phyloP scores from a whole-genome alignment of 2,329 filamentous ascomycete species.

The Pseudocercospora musae region DNA sequence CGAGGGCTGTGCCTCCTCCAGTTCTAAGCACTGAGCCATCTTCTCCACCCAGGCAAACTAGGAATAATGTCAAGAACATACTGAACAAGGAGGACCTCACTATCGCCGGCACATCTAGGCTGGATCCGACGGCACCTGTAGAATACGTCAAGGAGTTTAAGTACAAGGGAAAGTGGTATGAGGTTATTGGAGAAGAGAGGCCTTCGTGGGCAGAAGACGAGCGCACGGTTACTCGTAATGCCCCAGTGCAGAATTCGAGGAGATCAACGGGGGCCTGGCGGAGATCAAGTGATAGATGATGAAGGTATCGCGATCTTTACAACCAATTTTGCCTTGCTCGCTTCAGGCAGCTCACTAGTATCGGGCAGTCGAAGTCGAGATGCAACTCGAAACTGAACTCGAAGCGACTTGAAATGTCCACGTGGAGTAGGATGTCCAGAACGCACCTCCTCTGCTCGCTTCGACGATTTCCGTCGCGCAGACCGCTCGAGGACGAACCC shows the following conservation, averaged over 20 bases:
- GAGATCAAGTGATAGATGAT: neutral
- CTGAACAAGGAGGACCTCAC: slow-evolving; percentile 10
- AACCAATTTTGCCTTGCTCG: neutral
- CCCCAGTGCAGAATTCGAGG: neutral
- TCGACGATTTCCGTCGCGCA: too few relatives aligned
- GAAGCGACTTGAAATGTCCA: too few relatives aligned
- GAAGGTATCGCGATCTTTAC: neutral
- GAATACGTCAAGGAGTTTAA: slow-evolving; percentile 14
- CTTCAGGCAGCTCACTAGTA: neutral
- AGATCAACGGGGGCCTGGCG: slow-evolving; percentile 1
- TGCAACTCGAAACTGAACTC: neutral
- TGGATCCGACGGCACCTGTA: slow-evolving; percentile 14
- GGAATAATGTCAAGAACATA: neutral
- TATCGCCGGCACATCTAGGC: slow-evolving; percentile 14
- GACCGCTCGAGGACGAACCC: too few relatives aligned
- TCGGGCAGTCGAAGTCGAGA: neutral
- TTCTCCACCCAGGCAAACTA: neutral
- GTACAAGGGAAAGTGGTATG: slow-evolving; percentile 19
- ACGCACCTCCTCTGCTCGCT: too few relatives aligned
- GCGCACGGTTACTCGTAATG: slow-evolving; percentile 3
- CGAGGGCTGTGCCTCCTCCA: neutral
- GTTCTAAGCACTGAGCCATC: neutral
- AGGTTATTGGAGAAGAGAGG: slow-evolving; percentile 9
- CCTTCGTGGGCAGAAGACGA: slow-evolving; percentile 22
- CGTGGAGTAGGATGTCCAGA: too few relatives aligned